Percentiles rank a stretch among this genome's conserved stretches.
Evolutionary conservation across 441 rosid genomes (phyloP).

Genomic region (Syzygium malaccense): DNA sequence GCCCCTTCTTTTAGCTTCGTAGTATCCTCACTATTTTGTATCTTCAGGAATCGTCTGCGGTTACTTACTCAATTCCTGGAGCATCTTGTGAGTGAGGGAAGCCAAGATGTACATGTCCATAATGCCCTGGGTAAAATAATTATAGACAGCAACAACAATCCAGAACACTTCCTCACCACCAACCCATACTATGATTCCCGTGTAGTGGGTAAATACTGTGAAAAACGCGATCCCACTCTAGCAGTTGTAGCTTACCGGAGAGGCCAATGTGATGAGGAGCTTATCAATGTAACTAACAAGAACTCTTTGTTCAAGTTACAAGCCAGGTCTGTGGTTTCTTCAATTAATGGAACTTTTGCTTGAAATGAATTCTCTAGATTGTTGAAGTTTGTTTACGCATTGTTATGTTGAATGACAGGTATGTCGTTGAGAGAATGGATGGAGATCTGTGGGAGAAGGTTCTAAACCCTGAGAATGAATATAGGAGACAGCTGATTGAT

Average conservation of each 20-base stretch:
- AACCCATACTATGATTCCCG: slow-evolving; percentile 98
- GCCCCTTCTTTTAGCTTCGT: slow-evolving; percentile 10
- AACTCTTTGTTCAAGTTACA: slow-evolving; percentile 97
- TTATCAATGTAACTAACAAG: slow-evolving; percentile 92
- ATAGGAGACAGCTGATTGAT: slow-evolving; percentile 95
- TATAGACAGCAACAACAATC: slow-evolving; percentile 97
- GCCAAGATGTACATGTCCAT: slow-evolving; percentile 99
- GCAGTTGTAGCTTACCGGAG: slow-evolving; percentile 99
- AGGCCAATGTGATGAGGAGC: slow-evolving; percentile 99
- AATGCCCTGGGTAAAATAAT: slow-evolving; percentile 99
- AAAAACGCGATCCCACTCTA: slow-evolving; percentile 99
- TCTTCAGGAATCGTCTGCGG: slow-evolving; percentile 92
- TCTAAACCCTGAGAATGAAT: slow-evolving; percentile 87
- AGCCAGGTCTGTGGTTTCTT: slow-evolving; percentile 66
- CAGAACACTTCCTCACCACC: slow-evolving; percentile 98
- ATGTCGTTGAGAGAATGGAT: slow-evolving; percentile 99
- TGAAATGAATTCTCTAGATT: neutral
- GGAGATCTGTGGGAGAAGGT: slow-evolving; percentile 98
- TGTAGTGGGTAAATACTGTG: slow-evolving; percentile 98
- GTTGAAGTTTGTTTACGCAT: slow-evolving; percentile 4
- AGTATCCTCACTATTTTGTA: neutral
- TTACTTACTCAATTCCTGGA: slow-evolving; percentile 99
- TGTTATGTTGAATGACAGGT: slow-evolving; percentile 37
- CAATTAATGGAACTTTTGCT: neutral
- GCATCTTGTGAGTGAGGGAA: slow-evolving; percentile 99